Conservation (phyloP, 139 green algal species). For the Picochlorum sp. region DNA sequence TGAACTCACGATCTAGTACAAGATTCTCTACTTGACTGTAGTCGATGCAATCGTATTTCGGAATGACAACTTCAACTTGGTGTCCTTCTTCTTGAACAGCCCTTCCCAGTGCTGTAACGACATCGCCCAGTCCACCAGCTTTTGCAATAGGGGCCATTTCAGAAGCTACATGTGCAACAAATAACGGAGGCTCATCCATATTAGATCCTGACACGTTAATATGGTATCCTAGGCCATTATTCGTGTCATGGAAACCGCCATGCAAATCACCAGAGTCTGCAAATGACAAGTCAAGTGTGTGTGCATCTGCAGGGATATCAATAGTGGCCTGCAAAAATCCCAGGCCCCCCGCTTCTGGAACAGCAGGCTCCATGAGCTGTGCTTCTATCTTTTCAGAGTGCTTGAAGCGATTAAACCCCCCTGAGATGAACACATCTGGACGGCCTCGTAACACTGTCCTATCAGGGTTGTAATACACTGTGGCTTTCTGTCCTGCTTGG, state of each 20-base stretch:
- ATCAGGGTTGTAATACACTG: conserved; percentile 91
- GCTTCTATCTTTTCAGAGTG: conserved; percentile 39
- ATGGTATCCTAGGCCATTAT: conserved; percentile 91
- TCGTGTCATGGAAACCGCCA: conserved; percentile 83
- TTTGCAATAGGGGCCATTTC: conserved; percentile 99
- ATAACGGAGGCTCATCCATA: conserved; percentile 40
- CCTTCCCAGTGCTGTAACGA: conserved; percentile 80
- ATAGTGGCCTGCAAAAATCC: conserved; percentile 9
- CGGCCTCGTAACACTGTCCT: conserved; percentile 68
- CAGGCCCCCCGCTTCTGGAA: conserved; percentile 19
- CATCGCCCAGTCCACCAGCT: conserved; percentile 90
- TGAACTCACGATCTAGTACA: conserved; percentile 56
- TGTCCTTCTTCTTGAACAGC: conserved; percentile 65
- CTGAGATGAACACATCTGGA: conserved; percentile 69
- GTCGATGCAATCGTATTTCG: conserved; percentile 93
- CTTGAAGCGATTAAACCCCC: conserved; percentile 75
- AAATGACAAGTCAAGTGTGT: conserved; percentile 86
- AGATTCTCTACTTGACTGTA: conserved; percentile 53
- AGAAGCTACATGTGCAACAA: conserved; percentile 84
- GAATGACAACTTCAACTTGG: conserved; percentile 72
- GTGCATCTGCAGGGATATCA: conserved; percentile 70
- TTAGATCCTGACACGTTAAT: conserved; percentile 42
- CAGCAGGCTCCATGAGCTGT: conserved; percentile 44
- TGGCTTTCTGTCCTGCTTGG: conserved; percentile 51
- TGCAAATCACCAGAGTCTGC: conserved; percentile 50